phyloP scores from a whole-genome alignment of 805 yeast species.

The Starmera caribaea region DNA sequence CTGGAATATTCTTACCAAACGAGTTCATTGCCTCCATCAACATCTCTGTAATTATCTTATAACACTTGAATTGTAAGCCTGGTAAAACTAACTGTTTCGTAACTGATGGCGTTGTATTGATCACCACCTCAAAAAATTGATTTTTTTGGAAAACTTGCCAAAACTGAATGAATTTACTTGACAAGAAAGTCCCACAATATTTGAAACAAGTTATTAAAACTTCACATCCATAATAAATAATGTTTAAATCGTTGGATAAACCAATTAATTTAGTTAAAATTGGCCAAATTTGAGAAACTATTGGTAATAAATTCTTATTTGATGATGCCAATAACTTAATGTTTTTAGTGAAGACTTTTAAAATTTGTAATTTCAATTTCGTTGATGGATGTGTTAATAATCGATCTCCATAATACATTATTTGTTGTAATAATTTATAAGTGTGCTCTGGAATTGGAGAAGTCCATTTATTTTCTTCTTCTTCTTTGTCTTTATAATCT shows the following conservation, averaged over 20 bases:
- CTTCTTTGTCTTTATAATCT: conserved; percentile 14
- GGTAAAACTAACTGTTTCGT: conserved; percentile 12
- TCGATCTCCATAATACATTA: conserved; percentile 62
- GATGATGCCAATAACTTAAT: conserved; percentile 48
- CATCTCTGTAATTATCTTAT: conserved; percentile 12
- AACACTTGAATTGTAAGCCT: conserved; percentile 14
- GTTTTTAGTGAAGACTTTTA: conserved; percentile 35
- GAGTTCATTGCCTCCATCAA: conserved; percentile 9
- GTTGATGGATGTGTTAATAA: conserved; percentile 58
- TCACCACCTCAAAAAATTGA: conserved; percentile 6
- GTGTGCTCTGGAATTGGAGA: conserved; percentile 56
- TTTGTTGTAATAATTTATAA: conserved; percentile 49
- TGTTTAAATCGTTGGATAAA: conserved; percentile 2
- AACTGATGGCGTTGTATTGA: conserved; percentile 2
- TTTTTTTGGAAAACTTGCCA: conserved; percentile 24
- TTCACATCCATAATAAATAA: conserved; percentile 18
- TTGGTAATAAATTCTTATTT: conserved; percentile 34
- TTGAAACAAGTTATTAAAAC: conserved; percentile 19
- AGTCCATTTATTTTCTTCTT: conserved; percentile 38
- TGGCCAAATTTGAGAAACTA: conserved; percentile 47
- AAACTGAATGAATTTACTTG: conserved; percentile 35
- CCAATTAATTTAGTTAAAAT: conserved; percentile 6
- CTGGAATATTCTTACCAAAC: conserved; percentile 16
- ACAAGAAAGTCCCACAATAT: conserved; percentile 37
- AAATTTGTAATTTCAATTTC: conserved; percentile 43